phyloP scores from a whole-genome alignment of 306 rosid species.

The apple (Malus domestica) region ASM211411v1 NC_041799.1:4033501-4034000 shows the following conservation, averaged over 20 bases:
- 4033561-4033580: constrained; percentile 44
- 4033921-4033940: not conserved
- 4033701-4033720: constrained; percentile 56
- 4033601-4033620: constrained; percentile 61
- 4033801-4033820: constrained; percentile 20
- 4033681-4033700: constrained; percentile 64
- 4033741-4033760: constrained; percentile 40
- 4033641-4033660: constrained; percentile 86
- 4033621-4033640: constrained; percentile 75
- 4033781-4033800: constrained; percentile 83
- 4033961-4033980: too few species aligned
- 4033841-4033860: not conserved
- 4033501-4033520: constrained; percentile 48
- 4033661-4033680: constrained; percentile 63
- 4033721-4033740: constrained; percentile 30
- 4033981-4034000: too few species aligned
- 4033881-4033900: not conserved
- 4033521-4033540: constrained; percentile 52
- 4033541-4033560: constrained; percentile 49
- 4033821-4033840: constrained; percentile 6
- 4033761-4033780: constrained; percentile 50
- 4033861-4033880: not conserved
- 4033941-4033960: too few species aligned
- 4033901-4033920: not conserved
- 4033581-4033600: constrained; percentile 45